These are phyloP conservation scores for Cucurbita argyrosperma DNA, from an alignment of 306 rosid genomes.

Conservation along the genomic window DNA sequence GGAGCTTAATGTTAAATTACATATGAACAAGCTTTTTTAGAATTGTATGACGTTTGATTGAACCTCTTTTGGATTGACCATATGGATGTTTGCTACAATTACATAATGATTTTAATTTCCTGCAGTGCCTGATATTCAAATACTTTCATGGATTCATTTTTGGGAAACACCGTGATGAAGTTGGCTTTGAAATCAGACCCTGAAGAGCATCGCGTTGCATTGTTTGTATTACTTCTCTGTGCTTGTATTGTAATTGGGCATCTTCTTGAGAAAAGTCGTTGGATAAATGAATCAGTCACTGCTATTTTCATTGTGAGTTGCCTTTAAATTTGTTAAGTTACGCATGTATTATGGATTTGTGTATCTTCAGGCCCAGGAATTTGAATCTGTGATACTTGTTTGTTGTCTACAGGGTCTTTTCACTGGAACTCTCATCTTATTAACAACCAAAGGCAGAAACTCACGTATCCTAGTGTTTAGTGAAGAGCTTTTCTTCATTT, in stretches of 20 bases:
- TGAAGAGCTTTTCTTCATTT: slow-evolving; percentile 48
- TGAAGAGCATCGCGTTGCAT: slow-evolving; percentile 18
- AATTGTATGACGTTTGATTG: not conserved
- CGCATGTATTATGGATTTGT: not conserved
- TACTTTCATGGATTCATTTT: not conserved
- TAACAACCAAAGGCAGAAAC: slow-evolving; percentile 29
- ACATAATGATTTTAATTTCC: not conserved
- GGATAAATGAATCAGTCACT: slow-evolving; percentile 42
- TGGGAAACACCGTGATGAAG: slow-evolving; percentile 1
- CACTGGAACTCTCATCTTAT: slow-evolving; percentile 34
- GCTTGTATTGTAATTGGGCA: slow-evolving; percentile 42
- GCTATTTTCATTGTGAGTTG: slow-evolving; percentile 49
- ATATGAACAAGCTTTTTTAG: not conserved
- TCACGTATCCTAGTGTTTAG: slow-evolving; percentile 34
- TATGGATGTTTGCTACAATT: slow-evolving; percentile 4
- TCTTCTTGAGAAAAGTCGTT: slow-evolving; percentile 38
- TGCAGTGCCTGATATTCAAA: not conserved
- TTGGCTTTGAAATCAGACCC: slow-evolving; percentile 5
- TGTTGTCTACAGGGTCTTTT: slow-evolving; percentile 39
- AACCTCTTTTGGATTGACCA: not conserved
- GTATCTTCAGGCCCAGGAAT: not conserved
- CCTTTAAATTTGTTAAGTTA: not conserved
- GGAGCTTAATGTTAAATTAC: not conserved
- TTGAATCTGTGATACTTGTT: not conserved
- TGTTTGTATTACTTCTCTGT: slow-evolving; percentile 44